phyloP scores from a whole-genome alignment of 2,329 filamentous ascomycete species.

The Orbilia quercus region DNA sequence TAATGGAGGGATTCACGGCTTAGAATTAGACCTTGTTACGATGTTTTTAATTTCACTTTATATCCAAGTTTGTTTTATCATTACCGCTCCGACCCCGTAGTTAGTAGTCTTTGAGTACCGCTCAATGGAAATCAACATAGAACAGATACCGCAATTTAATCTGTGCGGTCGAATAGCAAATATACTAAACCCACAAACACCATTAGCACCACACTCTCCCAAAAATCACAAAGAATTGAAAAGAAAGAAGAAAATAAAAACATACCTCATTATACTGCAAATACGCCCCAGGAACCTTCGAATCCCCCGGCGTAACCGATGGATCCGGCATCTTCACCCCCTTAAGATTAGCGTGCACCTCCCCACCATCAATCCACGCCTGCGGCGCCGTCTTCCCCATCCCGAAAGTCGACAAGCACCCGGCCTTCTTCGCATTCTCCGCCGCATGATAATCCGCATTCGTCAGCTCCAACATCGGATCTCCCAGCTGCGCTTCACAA shows the following conservation, averaged over 20 bases:
- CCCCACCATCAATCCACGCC: slow-evolving; percentile 79
- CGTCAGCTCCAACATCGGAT: slow-evolving; percentile 75
- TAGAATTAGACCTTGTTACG: slow-evolving; percentile 6
- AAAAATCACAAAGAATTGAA: no score
- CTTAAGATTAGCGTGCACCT: slow-evolving; percentile 72
- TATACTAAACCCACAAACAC: slow-evolving; percentile 66
- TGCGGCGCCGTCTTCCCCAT: slow-evolving; percentile 73
- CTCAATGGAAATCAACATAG: slow-evolving; percentile 55
- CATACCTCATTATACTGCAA: slow-evolving; percentile 74
- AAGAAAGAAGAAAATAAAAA: not conserved
- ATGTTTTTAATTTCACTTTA: no score
- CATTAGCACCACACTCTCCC: not conserved
- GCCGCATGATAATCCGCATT: slow-evolving; percentile 72
- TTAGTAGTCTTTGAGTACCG: no score
- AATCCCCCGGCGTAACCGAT: not conserved
- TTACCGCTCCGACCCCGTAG: no score
- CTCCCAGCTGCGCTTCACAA: slow-evolving; percentile 84
- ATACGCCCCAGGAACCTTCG: slow-evolving; percentile 64
- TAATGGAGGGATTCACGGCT: no score
- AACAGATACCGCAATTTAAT: slow-evolving; percentile 77
- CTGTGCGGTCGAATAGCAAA: slow-evolving; percentile 76
- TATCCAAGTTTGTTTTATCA: no score
- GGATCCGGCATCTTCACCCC: slow-evolving; percentile 76
- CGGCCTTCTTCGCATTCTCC: slow-evolving; percentile 70
- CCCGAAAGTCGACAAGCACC: slow-evolving; percentile 76